phyloP scores from a whole-genome alignment of 306 rosid genomes.

The Cicer cuneatum region DNA sequence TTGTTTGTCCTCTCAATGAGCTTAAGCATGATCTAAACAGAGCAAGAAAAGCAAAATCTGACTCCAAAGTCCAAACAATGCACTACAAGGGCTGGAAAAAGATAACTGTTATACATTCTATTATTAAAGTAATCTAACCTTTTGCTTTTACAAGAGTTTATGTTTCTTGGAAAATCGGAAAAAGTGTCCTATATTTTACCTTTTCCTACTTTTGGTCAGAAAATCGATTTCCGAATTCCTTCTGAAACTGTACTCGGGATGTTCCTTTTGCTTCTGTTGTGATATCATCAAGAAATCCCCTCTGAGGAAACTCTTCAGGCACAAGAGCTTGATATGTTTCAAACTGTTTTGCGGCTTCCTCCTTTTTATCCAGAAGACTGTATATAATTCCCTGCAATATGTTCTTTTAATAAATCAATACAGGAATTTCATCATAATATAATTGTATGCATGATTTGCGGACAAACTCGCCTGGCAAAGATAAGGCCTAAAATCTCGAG shows the following conservation, averaged over 20 bases:
- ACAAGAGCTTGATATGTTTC: constrained; percentile 73
- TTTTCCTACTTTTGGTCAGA: constrained; percentile 50
- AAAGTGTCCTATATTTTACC: background rate
- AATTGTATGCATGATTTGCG: constrained; percentile 5
- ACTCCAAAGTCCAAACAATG: background rate
- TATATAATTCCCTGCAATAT: constrained; percentile 81
- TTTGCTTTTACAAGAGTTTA: background rate
- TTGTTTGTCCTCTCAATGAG: too few species aligned
- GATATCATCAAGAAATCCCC: constrained; percentile 83
- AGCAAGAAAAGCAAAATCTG: background rate
- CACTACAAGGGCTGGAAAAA: background rate
- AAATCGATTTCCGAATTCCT: constrained; percentile 60
- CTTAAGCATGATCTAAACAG: background rate
- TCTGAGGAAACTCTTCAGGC: constrained; percentile 88
- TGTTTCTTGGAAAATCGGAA: background rate
- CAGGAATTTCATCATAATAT: constrained; percentile 13
- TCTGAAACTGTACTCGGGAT: constrained; percentile 63
- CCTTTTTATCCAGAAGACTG: constrained; percentile 71
- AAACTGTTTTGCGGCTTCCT: constrained; percentile 83
- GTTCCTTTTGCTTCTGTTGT: constrained; percentile 69
- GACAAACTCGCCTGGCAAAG: constrained; percentile 79
- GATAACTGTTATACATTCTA: constrained; percentile 4
- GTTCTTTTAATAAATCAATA: constrained; percentile 6
- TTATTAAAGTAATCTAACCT: constrained; percentile 14
- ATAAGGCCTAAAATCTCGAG: constrained; percentile 91